Base-by-base conservation (phyloP, 2,329 filamentous ascomycete species). In the Acrodontium crateriforme region DNA sequence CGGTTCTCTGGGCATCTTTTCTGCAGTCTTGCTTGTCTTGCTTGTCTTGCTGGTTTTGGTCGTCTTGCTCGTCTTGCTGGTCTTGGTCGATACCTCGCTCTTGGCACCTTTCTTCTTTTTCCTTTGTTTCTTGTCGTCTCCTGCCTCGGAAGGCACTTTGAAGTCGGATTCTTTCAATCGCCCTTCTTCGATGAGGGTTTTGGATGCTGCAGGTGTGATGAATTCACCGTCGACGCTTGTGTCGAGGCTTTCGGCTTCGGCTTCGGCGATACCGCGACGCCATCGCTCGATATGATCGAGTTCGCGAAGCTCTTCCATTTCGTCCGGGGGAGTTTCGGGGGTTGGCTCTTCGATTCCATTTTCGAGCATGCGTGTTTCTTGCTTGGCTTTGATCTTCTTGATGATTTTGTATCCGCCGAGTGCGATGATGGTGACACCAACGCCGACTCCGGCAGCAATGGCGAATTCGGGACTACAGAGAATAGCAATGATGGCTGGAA, bases 341-440 rank as follows among this genome's bases (percentile, higher is more conserved):
- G 23, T 35, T 9, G 35, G 29, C 8, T n/a, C 28, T 12, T 31
- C 35, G 35, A 35, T 2, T 24, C 38, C 34, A 28, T 42, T 42
- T 18, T 45, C 41, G 8, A 41, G 28, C 11, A 43, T 24, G 3
- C 30, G 37, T 16, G 54, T 50, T 7, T 47, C 49, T 18, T 58
- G 58, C 32, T 57, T 56, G 9, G 50, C 59, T 45, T 63, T 62
- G 40, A 95, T 81, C 43, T 74, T 77, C 65, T 94, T 91, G 57
- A 98, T 75, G 52, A 98, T 94, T 59, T 93, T 95, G 69, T 83
- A 95, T 4, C 89, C 87, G 29, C 89, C 89, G 35, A 98, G 82
- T 52, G 89, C 85, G 45, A 98, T 82, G 6, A 95, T 75, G 0
- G 89, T 95, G n/a, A 93, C 76, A 9, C 89, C 89, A 1, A 93